Base-by-base conservation (phyloP, 176 grass and related monocot species). In the Aegilops umbellulata region DNA sequence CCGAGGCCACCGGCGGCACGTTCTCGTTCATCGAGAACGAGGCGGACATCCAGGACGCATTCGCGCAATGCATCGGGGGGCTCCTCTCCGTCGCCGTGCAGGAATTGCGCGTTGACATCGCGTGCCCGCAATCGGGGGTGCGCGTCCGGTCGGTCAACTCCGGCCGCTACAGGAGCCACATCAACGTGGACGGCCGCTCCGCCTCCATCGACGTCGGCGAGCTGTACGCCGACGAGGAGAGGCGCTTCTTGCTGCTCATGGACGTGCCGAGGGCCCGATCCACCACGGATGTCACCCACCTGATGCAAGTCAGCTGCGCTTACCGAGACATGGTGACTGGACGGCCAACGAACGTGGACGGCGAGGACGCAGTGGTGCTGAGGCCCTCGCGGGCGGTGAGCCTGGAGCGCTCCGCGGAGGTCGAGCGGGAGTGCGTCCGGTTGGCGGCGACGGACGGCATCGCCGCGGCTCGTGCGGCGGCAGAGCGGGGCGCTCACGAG, bases 141-240 rank as follows among this genome's bases (percentile, higher is more conserved):
- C 85, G 83, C 26, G 60, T 86, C 70, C 27, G 78, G 7, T 57
- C 38, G 39, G 65, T 98, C 60, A 92, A 83, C 81, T 98, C 93
- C 20, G 93, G 93, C 27, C 36, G 80, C 77, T 98, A 93, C 70
- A 39, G 4, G 29, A 95, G 82, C 41, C 89, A 44, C 88, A 4
- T 95, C 82, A 41, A 66, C 14, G 83, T 39, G 10, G 84, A 87
- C 66, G 87, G 82, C 8, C 83, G 77, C 8, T 69, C 64, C 22
- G 91, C 89, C 47, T 90, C 44, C 6, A 80, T 98, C 25, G 71
- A 93, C 60, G 87, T 98, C 27, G 95, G 93, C 65, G 91, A 98
- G 80, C 72, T 95, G 41, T 98, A 95, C 83, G 93, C 93, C 1
- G 93, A 98, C 69, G 95, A 98, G 87, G 95, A 93, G 87, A 92